Percentiles rank a stretch among this genome's conserved stretches.
phyloP scores from a whole-genome alignment of 1,284 basidiomycete genomes.

The Ceratobasidium sp. region DNA sequence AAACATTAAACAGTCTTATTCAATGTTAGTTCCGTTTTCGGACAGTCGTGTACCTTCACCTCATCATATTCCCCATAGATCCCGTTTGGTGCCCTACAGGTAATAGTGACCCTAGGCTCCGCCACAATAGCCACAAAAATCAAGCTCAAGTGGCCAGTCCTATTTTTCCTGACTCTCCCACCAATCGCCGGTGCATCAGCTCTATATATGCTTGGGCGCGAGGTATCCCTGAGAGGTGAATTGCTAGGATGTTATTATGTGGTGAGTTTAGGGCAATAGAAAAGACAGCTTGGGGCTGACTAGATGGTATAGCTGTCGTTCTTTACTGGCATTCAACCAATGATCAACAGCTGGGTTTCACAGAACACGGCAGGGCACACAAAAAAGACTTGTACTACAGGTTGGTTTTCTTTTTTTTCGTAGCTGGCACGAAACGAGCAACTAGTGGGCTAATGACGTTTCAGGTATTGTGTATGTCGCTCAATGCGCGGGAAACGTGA shows the following conservation, averaged over 20 bases:
- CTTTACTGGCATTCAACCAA: slow-evolving; percentile 60
- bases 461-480: slow-evolving; percentile 60
- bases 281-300: not conserved
- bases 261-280: slow-evolving; percentile 53
- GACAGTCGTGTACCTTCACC: no score
- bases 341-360: slow-evolving; percentile 63
- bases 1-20: slow-evolving; percentile 11
- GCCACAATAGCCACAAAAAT: slow-evolving; percentile 64
- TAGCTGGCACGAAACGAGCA: not conserved
- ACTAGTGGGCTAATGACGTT: not conserved
- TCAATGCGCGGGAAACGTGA: slow-evolving; percentile 63
- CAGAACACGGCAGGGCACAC: slow-evolving; percentile 65
- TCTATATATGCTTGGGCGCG: slow-evolving; percentile 58
- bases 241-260: slow-evolving; percentile 65
- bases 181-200: slow-evolving; percentile 62
- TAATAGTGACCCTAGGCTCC: slow-evolving; percentile 60
- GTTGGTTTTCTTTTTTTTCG: not conserved
- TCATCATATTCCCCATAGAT: slow-evolving; percentile 53
- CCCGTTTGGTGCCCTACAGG: slow-evolving; percentile 66
- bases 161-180: slow-evolving; percentile 61
- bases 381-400: slow-evolving; percentile 62
- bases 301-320: slow-evolving; percentile 55
- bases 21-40: slow-evolving; percentile 3
- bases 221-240: slow-evolving; percentile 55
- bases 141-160: slow-evolving; percentile 67